Evolutionary conservation across 441 rosid species (phyloP).

Genomic region (Kokia cookei): DNA sequence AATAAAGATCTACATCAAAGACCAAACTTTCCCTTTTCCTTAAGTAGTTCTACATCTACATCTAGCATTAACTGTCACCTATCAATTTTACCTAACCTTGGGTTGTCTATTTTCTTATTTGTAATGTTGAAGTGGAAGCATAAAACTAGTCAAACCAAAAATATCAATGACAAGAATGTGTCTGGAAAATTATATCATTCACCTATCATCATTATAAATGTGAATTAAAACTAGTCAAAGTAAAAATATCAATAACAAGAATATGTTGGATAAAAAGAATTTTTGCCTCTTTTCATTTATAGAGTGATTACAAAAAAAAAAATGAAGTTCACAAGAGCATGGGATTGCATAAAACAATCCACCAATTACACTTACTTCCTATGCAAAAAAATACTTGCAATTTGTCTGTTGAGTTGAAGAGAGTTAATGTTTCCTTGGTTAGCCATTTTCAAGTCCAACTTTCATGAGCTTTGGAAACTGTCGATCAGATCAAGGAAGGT

Average conservation of each 20-base stretch:
- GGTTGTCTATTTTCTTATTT: too few relatives aligned
- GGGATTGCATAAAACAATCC: neutral
- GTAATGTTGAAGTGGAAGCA: too few relatives aligned
- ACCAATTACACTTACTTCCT: neutral
- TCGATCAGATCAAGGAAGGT: slow-evolving; percentile 3
- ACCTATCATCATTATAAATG: too few relatives aligned
- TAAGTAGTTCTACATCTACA: neutral
- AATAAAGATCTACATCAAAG: neutral
- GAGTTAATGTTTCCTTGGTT: neutral
- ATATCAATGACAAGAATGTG: too few relatives aligned
- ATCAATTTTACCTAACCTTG: too few relatives aligned
- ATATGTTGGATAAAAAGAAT: neutral
- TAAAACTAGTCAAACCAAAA: too few relatives aligned
- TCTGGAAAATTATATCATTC: too few relatives aligned
- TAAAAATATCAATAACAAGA: neutral
- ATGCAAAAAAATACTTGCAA: neutral
- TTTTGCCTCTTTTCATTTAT: neutral
- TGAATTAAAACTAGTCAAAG: neutral
- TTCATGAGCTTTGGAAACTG: neutral
- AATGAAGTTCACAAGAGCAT: too few relatives aligned
- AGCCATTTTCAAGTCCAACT: neutral
- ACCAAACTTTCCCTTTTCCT: neutral
- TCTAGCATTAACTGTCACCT: too few relatives aligned
- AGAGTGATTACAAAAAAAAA: too few relatives aligned
- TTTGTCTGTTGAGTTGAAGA: neutral